Conservation (phyloP, 2,329 filamentous ascomycete genomes). For the Hymenoscyphus salicellus region DNA sequence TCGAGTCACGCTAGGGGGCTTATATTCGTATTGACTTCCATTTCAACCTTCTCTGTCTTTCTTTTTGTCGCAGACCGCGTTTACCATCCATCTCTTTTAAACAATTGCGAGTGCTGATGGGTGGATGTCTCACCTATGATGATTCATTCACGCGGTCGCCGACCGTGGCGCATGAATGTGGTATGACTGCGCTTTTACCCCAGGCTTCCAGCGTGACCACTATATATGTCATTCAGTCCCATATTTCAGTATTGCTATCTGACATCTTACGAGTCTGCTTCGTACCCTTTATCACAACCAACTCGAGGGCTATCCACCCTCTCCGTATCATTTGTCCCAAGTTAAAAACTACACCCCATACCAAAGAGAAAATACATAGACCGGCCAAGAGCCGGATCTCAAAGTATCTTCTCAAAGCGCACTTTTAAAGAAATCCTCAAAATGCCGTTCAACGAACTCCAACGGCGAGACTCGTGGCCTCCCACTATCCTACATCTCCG, state of each 20-base stretch:
- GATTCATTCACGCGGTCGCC: conserved; percentile 29
- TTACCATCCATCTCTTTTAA: conserved; percentile 44
- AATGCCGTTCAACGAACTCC: conserved; percentile 34
- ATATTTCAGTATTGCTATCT: conserved; percentile 6
- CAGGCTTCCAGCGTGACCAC: conserved; percentile 29
- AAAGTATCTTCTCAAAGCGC: conserved; percentile 5
- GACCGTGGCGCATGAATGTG: conserved; percentile 27
- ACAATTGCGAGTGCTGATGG: conserved; percentile 14
- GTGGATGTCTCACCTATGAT: conserved; percentile 27
- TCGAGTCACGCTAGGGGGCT: conserved; percentile 11
- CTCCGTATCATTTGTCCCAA: conserved; percentile 9
- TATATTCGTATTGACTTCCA: conserved; percentile 11
- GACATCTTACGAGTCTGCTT: conserved; percentile 18
- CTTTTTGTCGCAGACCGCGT: conserved; percentile 5
- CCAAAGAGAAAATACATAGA: conserved; percentile 24
- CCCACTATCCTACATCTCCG: conserved; percentile 34
- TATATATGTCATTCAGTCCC: conserved; percentile 22
- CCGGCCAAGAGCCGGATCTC: conserved; percentile 35
- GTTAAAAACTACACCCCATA: conserved; percentile 2
- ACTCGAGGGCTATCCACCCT: conserved; percentile 5
- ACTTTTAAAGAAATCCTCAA: conserved; percentile 2
- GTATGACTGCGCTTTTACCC: conserved; percentile 18
- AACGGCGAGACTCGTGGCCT: conserved; percentile 36
- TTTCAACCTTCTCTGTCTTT: conserved; percentile 3
- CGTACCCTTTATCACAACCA: conserved; percentile 5